A percentile compares a stretch with the other conserved stretches of the same genome.
phyloP scores from a whole-genome alignment of 208 protist genomes.

The Phytomonas sp. region DNA sequence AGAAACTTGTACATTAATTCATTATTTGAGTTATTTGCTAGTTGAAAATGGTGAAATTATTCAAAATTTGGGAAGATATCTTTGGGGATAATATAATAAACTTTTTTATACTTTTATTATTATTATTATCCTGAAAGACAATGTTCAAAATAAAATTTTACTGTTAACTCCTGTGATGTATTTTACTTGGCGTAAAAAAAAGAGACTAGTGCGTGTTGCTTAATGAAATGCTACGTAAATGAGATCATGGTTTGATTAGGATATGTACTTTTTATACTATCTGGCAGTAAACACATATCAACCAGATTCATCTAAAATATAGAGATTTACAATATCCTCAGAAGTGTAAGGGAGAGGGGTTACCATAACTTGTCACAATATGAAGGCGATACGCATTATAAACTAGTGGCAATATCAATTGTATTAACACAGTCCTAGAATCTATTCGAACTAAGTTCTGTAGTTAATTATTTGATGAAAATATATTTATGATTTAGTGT shows the following conservation, averaged over 20 bases:
- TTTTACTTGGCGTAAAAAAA: too few relatives aligned
- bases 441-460: background rate
- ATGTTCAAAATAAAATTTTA: conserved; percentile 6
- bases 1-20: conserved; percentile 12
- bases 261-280: too few relatives aligned
- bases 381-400: background rate
- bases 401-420: background rate
- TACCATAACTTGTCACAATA: background rate
- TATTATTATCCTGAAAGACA: conserved; percentile 8
- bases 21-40: conserved; percentile 1
- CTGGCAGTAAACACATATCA: too few relatives aligned
- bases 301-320: too few relatives aligned
- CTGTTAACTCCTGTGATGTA: conserved; percentile 1
- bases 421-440: background rate
- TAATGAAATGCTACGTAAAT: too few relatives aligned
- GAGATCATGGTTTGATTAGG: too few relatives aligned
- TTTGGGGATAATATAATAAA: background rate
- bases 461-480: background rate
- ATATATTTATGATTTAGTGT: background rate
- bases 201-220: too few relatives aligned
- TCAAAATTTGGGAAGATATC: conserved; percentile 1
- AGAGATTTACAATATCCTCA: too few relatives aligned
- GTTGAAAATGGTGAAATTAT: background rate
- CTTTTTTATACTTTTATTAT: conserved; percentile 5
- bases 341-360: background rate